Conservation (phyloP, 1,139 yeast species). For the Lizanozyma gosingica region DNA sequence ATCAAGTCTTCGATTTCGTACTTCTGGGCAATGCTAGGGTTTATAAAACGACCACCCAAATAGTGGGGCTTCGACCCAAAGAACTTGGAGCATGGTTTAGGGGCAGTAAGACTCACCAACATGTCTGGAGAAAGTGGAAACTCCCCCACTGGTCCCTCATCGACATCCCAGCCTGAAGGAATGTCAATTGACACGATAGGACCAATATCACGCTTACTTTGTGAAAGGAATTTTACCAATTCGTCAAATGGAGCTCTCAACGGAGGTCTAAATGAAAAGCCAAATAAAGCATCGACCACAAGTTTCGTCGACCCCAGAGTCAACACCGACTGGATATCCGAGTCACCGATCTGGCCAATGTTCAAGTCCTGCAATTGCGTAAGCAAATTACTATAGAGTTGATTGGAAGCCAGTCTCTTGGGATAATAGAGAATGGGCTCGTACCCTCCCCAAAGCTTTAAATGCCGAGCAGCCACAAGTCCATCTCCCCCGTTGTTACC, state of each 20-base stretch:
- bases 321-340: conserved; percentile 7
- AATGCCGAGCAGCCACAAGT: conserved; percentile 87
- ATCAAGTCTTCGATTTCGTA: conserved; percentile 51
- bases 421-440: conserved; percentile 66
- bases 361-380: conserved; percentile 54
- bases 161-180: conserved; percentile 97
- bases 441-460: conserved; percentile 66
- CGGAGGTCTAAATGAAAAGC: conserved; percentile 90
- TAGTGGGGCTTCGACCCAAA: conserved; percentile 48
- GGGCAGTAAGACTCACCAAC: conserved; percentile 83
- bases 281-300: conserved; percentile 79
- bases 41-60: conserved; percentile 85
- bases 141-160: conserved; percentile 55
- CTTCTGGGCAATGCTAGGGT: conserved; percentile 53
- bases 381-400: conserved; percentile 36
- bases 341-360: conserved; percentile 32
- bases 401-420: conserved; percentile 38
- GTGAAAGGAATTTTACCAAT: conserved; percentile 40
- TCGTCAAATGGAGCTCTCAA: conserved; percentile 69
- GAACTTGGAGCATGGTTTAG: conserved; percentile 70
- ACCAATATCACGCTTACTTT: conserved; percentile 18
- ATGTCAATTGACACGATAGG: conserved; percentile 81
- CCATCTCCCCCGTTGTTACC: conserved; percentile 99
- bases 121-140: conserved; percentile 43
- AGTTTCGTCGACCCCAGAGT: conserved; percentile 9